phyloP scores from a whole-genome alignment of 306 rosid species.

The Glycine latifolia region DNA sequence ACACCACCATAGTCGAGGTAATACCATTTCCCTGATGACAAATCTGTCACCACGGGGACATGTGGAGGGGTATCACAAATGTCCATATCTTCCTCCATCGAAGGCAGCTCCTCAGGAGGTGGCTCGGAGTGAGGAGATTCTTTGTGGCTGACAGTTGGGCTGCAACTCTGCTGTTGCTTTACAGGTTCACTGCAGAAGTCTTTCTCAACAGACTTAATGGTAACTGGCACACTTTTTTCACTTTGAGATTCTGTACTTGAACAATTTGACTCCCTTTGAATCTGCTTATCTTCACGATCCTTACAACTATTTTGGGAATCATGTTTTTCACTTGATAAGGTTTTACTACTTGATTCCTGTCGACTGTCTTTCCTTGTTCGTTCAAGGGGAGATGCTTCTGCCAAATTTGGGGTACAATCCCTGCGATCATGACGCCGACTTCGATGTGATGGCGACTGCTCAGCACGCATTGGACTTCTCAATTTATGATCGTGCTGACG shows the following conservation, averaged over 20 bases:
- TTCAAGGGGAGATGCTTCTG: conserved; percentile 72
- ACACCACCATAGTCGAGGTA: conserved; percentile 85
- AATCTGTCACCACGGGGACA: conserved; percentile 69
- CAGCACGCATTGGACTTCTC: too few species aligned
- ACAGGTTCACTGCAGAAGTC: conserved; percentile 50
- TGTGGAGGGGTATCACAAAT: conserved; percentile 99
- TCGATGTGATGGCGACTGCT: neutral
- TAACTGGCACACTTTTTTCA: conserved; percentile 53
- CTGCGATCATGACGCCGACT: conserved; percentile 60
- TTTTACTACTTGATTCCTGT: conserved; percentile 63
- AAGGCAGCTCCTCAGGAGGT: conserved; percentile 78
- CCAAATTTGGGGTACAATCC: conserved; percentile 69
- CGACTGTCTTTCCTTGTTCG: conserved; percentile 52
- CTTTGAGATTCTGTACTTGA: conserved; percentile 68
- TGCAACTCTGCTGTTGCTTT: conserved; percentile 65
- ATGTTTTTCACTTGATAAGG: conserved; percentile 61
- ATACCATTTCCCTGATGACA: conserved; percentile 88
- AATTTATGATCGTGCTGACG: conserved; percentile 65
- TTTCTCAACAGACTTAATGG: conserved; percentile 57
- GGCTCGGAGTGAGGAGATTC: conserved; percentile 62
- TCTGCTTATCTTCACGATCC: conserved; percentile 68
- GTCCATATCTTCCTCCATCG: conserved; percentile 99
- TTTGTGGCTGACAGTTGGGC: conserved; percentile 60
- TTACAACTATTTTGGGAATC: conserved; percentile 55
- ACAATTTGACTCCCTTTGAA: conserved; percentile 62